Evolutionary conservation across 2,329 filamentous ascomycete species (phyloP).

Genomic region (Sporothrix mexicana): DNA sequence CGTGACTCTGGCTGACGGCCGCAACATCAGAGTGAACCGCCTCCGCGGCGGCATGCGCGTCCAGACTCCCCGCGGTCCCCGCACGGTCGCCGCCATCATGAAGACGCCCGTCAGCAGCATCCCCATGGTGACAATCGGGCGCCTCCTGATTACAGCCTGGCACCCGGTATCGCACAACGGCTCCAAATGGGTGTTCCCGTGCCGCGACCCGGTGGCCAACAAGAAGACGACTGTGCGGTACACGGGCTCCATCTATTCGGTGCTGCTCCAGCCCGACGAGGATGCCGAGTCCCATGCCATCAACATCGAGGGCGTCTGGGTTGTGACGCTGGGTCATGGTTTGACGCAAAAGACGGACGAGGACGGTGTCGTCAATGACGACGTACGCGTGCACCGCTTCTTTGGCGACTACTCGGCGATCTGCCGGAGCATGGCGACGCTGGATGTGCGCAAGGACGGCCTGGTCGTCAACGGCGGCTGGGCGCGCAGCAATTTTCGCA

Average conservation of each 20-base stretch:
- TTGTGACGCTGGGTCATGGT: constrained; percentile 65
- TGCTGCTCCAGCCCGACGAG: constrained; percentile 57
- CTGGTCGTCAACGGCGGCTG: constrained; percentile 52
- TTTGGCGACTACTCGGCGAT: constrained; percentile 43
- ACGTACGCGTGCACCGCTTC: constrained; percentile 36
- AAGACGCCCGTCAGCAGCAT: constrained; percentile 52
- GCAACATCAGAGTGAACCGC: constrained; percentile 49
- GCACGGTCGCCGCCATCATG: constrained; percentile 58
- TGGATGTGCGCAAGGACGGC: constrained; percentile 49
- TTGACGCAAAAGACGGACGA: constrained; percentile 43
- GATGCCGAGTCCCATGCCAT: constrained; percentile 58
- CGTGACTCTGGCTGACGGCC: constrained; percentile 52
- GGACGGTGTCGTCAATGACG: neutral
- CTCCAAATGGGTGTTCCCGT: constrained; percentile 43
- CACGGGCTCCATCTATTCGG: constrained; percentile 61
- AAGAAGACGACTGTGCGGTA: constrained; percentile 48
- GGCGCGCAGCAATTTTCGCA: constrained; percentile 32
- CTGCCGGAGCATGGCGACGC: constrained; percentile 46
- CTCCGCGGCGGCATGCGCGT: constrained; percentile 56
- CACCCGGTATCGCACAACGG: constrained; percentile 55
- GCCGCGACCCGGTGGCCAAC: constrained; percentile 36
- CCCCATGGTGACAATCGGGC: constrained; percentile 54
- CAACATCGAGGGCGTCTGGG: constrained; percentile 55
- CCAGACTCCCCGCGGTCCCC: constrained; percentile 56
- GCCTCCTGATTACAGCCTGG: constrained; percentile 63